These are phyloP conservation scores for Lachancea mirantina DNA, from an alignment of 805 yeast species.

Conservation along the genomic window DNA sequence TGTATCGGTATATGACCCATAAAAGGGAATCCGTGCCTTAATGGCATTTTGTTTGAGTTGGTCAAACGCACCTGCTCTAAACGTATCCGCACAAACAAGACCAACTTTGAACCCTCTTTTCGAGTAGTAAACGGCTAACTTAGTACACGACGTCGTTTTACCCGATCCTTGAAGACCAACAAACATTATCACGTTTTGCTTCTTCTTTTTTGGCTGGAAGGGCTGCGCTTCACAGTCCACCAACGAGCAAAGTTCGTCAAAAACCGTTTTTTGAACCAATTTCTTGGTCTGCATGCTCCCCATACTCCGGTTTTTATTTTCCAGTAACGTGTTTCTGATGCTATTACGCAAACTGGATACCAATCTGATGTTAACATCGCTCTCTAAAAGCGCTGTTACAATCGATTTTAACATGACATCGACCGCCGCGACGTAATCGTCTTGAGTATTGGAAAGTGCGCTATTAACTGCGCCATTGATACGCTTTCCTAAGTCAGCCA, in stretches of 20 bases:
- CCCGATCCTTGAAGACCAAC: constrained; percentile 99
- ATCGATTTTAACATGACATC: constrained; percentile 77
- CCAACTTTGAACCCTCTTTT: constrained; percentile 93
- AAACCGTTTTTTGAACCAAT: constrained; percentile 81
- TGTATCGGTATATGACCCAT: constrained; percentile 91
- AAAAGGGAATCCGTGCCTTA: constrained; percentile 88
- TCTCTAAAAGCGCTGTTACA: constrained; percentile 81
- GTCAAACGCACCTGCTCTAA: constrained; percentile 99
- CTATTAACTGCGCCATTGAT: constrained; percentile 67
- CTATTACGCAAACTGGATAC: constrained; percentile 73
- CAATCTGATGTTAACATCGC: constrained; percentile 86
- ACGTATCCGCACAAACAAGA: constrained; percentile 96
- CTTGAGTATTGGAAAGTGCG: constrained; percentile 50
- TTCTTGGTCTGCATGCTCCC: constrained; percentile 58
- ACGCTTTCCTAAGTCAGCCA: constrained; percentile 72
- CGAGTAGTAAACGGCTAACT: constrained; percentile 89
- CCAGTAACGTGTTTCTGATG: constrained; percentile 52
- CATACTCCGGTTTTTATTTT: constrained; percentile 29
- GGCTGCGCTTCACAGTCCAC: constrained; percentile 60
- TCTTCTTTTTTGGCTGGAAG: constrained; percentile 82
- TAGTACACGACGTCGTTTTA: constrained; percentile 96
- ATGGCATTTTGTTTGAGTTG: constrained; percentile 97
- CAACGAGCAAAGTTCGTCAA: constrained; percentile 80
- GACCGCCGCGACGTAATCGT: constrained; percentile 50
- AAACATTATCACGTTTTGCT: constrained; percentile 81